Evolutionary conservation across 169 alveolate species (phyloP).

Genomic region (Plasmodium gaboni): DNA sequence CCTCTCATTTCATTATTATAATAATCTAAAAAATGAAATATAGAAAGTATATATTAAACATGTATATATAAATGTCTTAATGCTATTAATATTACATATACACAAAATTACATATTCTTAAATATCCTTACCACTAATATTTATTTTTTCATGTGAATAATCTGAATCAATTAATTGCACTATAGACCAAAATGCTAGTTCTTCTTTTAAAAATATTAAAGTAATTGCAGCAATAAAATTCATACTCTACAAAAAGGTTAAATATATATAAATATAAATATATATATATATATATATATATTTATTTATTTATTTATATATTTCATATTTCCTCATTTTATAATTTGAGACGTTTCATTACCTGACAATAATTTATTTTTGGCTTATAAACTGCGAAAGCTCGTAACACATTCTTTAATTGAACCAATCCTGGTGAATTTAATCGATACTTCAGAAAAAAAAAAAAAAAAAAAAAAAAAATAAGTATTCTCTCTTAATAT

Average conservation of each 20-base stretch:
- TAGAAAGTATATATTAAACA: slow-evolving; percentile 7
- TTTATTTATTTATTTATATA: background rate
- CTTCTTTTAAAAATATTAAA: slow-evolving; percentile 87
- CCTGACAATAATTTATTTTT: slow-evolving; percentile 88
- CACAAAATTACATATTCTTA: too few relatives aligned
- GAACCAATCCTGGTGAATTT: slow-evolving; percentile 77
- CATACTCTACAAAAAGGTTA: slow-evolving; percentile 77
- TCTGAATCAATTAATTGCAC: slow-evolving; percentile 88
- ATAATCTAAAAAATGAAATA: slow-evolving; percentile 77
- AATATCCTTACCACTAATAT: slow-evolving; percentile 78
- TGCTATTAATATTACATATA: too few relatives aligned
- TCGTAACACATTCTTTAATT: slow-evolving; percentile 85
- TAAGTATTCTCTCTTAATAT: slow-evolving; percentile 2
- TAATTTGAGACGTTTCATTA: background rate
- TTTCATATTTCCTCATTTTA: background rate
- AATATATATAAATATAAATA: background rate
- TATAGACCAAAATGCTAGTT: slow-evolving; percentile 89
- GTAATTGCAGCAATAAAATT: slow-evolving; percentile 89
- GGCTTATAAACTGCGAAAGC: slow-evolving; percentile 91
- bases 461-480: too few relatives aligned
- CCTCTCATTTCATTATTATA: slow-evolving; percentile 89
- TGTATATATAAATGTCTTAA: background rate
- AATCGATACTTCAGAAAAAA: slow-evolving; percentile 33
- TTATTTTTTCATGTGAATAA: slow-evolving; percentile 83
- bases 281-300: background rate